Base-by-base conservation (phyloP, 495 filamentous ascomycete genomes). In the Acidiella bohemica region DNA sequence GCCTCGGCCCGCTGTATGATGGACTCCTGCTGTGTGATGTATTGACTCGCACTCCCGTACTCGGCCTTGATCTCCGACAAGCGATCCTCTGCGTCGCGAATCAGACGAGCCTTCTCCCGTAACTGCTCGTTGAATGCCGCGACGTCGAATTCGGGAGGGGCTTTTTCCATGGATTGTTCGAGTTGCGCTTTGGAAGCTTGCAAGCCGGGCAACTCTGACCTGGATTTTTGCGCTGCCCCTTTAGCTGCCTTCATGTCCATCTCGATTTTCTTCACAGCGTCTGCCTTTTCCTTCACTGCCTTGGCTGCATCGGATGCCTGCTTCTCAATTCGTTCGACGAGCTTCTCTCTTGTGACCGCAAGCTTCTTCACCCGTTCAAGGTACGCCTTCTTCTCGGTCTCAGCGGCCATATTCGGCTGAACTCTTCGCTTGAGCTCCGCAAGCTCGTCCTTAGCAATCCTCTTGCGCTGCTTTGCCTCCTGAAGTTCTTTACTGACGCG, bases 201-300 rank as follows among this genome's bases (percentile, higher is more conserved):
- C 9, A 67, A 45, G 16, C 59, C 60, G 9, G 40, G 49, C 9
- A 64, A 50, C 3, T 81, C 69, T 16, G 71, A 51, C 46, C 65
- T 76, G 27, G 72, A 65, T 7, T 59, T 58, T 7, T 58, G 57
- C 14, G 70, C 66, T 0, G 45, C 60, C 5, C 65, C 65, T 19
- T 59, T 67, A 52, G 86, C 82, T 0, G 71, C 71, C 3, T 78
- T 62, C 16, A 67, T 68, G 32, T 73, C 61, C 2, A 56, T 58
- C 9, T 68, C 60, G n/a, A 72, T 53, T 22, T 78, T 66, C 29
- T 70, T 71, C 28, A 77, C 68, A 18, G 60, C 54, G 9, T 64
- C 64, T 8, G 80, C 67, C 12, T 71, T 51, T 0, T 53, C 51
- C 2, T 74, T 67, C n/a, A 84, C 61, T 20, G 62, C 56, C 5